Conservation (phyloP, 176 grass and related monocot genomes). For the Lolium perenne region DNA sequence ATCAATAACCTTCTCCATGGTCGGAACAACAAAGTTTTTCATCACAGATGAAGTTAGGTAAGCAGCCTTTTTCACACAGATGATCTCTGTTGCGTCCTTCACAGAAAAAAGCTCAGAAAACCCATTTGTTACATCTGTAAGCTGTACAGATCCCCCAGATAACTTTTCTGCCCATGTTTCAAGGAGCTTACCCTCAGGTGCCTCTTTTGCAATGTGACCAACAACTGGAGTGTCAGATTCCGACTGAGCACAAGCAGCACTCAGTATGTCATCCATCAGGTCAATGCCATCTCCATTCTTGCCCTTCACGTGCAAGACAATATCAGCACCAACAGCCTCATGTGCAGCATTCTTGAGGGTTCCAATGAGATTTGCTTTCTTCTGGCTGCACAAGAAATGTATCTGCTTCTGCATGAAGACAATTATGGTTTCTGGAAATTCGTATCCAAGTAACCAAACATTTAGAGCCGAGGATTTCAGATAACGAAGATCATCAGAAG, state of each 20-base stretch:
- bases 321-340: slow-evolving; percentile 47
- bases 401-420: slow-evolving; percentile 64
- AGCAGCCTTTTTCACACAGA: slow-evolving; percentile 71
- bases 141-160: slow-evolving; percentile 47
- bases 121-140: slow-evolving; percentile 69
- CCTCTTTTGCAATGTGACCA: slow-evolving; percentile 75
- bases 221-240: slow-evolving; percentile 67
- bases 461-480: slow-evolving; percentile 62
- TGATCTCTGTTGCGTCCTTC: slow-evolving; percentile 56
- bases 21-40: slow-evolving; percentile 89
- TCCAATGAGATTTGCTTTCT: slow-evolving; percentile 67
- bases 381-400: slow-evolving; percentile 67
- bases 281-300: slow-evolving; percentile 69
- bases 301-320: slow-evolving; percentile 79
- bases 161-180: slow-evolving; percentile 78
- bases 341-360: slow-evolving; percentile 57
- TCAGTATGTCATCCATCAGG: slow-evolving; percentile 71
- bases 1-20: slow-evolving; percentile 69
- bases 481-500: slow-evolving; percentile 74
- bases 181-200: slow-evolving; percentile 86
- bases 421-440: slow-evolving; percentile 73
- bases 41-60: slow-evolving; percentile 78
- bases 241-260: slow-evolving; percentile 44
- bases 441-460: slow-evolving; percentile 69
- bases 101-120: slow-evolving; percentile 71